Evolutionary conservation across 306 rosid species (phyloP).

Genomic region (Inga leiocalycina): DNA sequence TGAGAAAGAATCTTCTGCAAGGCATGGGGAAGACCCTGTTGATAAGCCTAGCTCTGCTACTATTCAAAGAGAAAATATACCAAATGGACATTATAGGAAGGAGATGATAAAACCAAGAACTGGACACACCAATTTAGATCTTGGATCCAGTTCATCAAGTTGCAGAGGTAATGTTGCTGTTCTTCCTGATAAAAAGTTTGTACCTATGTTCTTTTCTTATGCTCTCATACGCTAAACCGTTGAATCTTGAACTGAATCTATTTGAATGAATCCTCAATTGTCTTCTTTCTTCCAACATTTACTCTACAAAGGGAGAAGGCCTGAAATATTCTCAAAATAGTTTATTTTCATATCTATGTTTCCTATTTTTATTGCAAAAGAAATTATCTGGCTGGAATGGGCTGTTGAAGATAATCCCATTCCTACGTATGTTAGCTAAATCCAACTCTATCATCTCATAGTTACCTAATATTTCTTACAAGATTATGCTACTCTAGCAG

Average conservation of each 20-base stretch:
- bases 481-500: not conserved
- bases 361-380: constrained; percentile 7
- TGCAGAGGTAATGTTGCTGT: constrained; percentile 42
- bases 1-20: constrained; percentile 29
- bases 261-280: constrained; percentile 16
- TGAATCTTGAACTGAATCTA: not conserved
- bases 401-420: not conserved
- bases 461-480: constrained; percentile 12
- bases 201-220: constrained; percentile 7
- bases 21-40: constrained; percentile 18
- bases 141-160: constrained; percentile 31
- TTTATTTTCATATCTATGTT: constrained; percentile 1
- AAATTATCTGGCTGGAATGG: not conserved
- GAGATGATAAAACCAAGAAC: constrained; percentile 25
- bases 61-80: constrained; percentile 29
- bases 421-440: not conserved
- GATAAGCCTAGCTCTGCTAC: constrained; percentile 24
- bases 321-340: constrained; percentile 5
- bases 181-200: not conserved
- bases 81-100: constrained; percentile 29
- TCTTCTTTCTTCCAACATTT: constrained; percentile 13
- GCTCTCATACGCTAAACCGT: not conserved
- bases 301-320: not conserved
- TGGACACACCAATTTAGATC: constrained; percentile 26
- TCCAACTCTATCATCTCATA: constrained; percentile 15